These are phyloP conservation scores for Termitomyces sp. DNA, from an alignment of 1,284 basidiomycete genomes.

Conservation along the genomic window DNA sequence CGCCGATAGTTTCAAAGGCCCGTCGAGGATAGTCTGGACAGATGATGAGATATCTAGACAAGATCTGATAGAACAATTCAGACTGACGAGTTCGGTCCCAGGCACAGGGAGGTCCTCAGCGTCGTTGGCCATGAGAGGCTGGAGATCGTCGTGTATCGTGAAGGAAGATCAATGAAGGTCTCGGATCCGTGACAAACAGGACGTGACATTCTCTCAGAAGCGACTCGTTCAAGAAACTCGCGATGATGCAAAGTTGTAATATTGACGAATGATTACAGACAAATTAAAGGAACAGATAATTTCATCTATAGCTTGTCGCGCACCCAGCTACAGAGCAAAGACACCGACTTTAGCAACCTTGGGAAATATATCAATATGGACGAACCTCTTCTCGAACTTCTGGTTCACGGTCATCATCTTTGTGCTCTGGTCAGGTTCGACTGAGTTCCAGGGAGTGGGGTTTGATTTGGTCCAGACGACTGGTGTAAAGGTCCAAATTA, in stretches of 20 bases:
- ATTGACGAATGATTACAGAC: conserved; percentile 15
- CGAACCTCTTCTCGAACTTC: conserved; percentile 67
- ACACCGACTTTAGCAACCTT: conserved; percentile 7
- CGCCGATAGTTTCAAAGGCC: conserved; percentile 29
- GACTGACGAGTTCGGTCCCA: conserved; percentile 33
- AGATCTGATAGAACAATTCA: background rate
- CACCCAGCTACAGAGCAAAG: conserved; percentile 50
- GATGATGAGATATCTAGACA: background rate
- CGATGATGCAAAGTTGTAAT: conserved; percentile 9
- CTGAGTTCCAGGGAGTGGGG: conserved; percentile 75
- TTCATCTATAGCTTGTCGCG: conserved; percentile 58
- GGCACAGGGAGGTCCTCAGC: conserved; percentile 45
- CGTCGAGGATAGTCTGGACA: conserved; percentile 22
- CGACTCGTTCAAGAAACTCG: background rate
- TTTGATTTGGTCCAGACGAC: conserved; percentile 79
- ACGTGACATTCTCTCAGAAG: conserved; percentile 9
- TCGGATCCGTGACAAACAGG: conserved; percentile 11
- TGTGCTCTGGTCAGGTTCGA: conserved; percentile 66
- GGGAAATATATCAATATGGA: conserved; percentile 12
- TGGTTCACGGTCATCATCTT: conserved; percentile 68
- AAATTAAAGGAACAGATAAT: conserved; percentile 9
- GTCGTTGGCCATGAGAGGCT: background rate
- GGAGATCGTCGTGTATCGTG: background rate
- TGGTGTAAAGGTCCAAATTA: conserved; percentile 26
- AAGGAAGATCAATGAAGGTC: background rate